Evolutionary conservation across 1,284 basidiomycete species (phyloP).

Genomic region (Ganoderma lingzhi): DNA sequence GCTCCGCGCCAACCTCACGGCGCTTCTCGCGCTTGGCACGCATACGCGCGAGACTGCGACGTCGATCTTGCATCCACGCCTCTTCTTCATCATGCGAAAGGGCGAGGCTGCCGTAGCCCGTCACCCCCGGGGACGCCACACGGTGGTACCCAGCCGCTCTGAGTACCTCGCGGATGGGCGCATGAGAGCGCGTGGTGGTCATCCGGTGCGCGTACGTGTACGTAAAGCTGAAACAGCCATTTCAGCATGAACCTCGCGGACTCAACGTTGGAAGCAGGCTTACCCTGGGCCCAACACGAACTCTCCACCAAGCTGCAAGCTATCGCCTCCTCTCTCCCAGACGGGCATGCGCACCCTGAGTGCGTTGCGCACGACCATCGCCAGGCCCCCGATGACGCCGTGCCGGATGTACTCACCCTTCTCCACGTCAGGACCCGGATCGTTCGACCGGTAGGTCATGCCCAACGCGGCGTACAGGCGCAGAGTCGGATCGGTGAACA

Average conservation of each 20-base stretch:
- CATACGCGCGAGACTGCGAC: slow-evolving; percentile 37
- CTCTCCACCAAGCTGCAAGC: slow-evolving; percentile 86
- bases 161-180: slow-evolving; percentile 72
- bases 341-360: slow-evolving; percentile 78
- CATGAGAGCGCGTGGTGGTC: slow-evolving; percentile 74
- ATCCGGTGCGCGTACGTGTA: slow-evolving; percentile 79
- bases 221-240: slow-evolving; percentile 48
- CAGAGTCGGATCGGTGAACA: slow-evolving; percentile 84
- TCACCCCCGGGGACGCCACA: slow-evolving; percentile 21
- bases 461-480: slow-evolving; percentile 78
- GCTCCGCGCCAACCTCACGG: slow-evolving; percentile 20
- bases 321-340: slow-evolving; percentile 82
- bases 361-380: slow-evolving; percentile 74
- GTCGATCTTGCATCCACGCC: slow-evolving; percentile 38
- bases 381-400: slow-evolving; percentile 68
- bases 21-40: slow-evolving; percentile 37
- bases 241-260: slow-evolving; percentile 7
- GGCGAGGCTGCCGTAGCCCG: slow-evolving; percentile 19
- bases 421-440: slow-evolving; percentile 55
- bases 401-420: slow-evolving; percentile 72
- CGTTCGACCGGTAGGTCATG: slow-evolving; percentile 66
- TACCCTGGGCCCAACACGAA: slow-evolving; percentile 86
- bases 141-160: slow-evolving; percentile 59
- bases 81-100: slow-evolving; percentile 36
- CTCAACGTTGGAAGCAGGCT: slow-evolving; percentile 33